These are phyloP conservation scores for Boletus pseudo-olivaceus DNA, from an alignment of 768 basidiomycete genomes.

Conservation along the genomic window DNA sequence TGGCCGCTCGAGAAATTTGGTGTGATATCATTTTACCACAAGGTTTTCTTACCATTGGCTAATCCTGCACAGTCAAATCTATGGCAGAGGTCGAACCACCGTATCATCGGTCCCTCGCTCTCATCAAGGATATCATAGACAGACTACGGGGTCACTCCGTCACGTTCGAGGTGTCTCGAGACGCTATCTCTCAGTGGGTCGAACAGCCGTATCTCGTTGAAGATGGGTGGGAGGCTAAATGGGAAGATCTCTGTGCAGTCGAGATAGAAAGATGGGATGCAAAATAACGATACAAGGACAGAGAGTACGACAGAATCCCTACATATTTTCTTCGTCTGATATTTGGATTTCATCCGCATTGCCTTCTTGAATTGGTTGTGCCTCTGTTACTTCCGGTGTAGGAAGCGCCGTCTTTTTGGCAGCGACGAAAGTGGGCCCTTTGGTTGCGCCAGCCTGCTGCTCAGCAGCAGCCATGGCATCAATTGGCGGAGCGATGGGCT, in stretches of 20 bases:
- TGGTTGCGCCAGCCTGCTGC: conserved; percentile 52
- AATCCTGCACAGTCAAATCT: conserved; percentile 44
- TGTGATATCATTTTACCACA: conserved; percentile 27
- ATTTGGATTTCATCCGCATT: conserved; percentile 89
- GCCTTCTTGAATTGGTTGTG: conserved; percentile 27
- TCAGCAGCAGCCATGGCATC: conserved; percentile 92
- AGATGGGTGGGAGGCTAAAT: conserved; percentile 62
- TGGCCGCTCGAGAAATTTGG: conserved; percentile 83
- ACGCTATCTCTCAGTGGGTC: conserved; percentile 61
- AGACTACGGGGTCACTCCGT: conserved; percentile 60
- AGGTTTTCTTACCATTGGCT: neutral
- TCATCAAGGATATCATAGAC: conserved; percentile 54
- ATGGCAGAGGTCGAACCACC: conserved; percentile 54
- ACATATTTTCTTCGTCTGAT: conserved; percentile 75
- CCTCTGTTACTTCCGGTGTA: conserved; percentile 38
- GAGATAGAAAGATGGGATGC: conserved; percentile 72
- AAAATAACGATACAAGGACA: conserved; percentile 23
- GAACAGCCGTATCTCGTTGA: conserved; percentile 67
- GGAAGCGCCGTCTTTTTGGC: conserved; percentile 54
- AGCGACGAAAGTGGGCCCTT: conserved; percentile 74
- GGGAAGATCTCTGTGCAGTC: conserved; percentile 77
- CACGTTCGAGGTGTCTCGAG: conserved; percentile 67
- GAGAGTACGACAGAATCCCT: conserved; percentile 23
- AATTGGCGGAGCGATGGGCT: conserved; percentile 39
- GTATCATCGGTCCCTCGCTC: conserved; percentile 63